Evolutionary conservation across 2,329 filamentous ascomycete species (phyloP), one percentile per base, ranked within the genome.

Genomic region (Coniochaeta hoffmannii): DNA sequence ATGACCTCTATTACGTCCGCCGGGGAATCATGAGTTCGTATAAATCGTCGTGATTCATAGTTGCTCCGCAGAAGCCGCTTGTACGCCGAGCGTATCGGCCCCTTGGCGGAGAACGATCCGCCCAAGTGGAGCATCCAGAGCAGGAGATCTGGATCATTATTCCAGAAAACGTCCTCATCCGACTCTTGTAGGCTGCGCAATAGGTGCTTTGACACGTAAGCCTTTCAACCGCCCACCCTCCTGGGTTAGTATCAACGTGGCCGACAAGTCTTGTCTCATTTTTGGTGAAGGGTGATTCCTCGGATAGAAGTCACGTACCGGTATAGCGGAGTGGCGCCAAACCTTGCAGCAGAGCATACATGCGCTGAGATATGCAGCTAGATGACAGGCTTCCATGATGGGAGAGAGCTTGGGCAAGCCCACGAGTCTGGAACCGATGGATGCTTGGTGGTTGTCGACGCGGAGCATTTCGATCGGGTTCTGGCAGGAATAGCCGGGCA

Each of bases 311-410:
- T 32, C 26, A 66, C 72, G 56, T 61, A 76, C 73, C 0, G 73
- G 73, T 55, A 76, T 68, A 0, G 67, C 62, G 8, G 63, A 68
- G 28, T 64, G 61, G 15, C 67, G 62, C 73, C 73, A 76, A 3
- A 72, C 26, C 32, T 65, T 75, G 58, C 73, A 76, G 44, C 73
- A 65, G 0, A 76, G 53, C 66, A 70, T 72, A 9, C 56, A 61
- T 4, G 73, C 70, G 53, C 69, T 72, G 15, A 76, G 31, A 61
- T 74, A 76, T 6, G 70, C 69, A 1, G 69, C 73, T 1, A 75
- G 61, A 41, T 65, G 60, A 19, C 69, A 73, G 54, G 68, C 72
- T 3, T 68, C 64, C 1, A 59, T 55, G 5, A 71, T 19, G 1
- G 61, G 41, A 0, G 63, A 68, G 0, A 15, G 2, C 9, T 59